Conservation (phyloP, 2,329 filamentous ascomycete genomes). For the Rachicladosporium sp. region DNA sequence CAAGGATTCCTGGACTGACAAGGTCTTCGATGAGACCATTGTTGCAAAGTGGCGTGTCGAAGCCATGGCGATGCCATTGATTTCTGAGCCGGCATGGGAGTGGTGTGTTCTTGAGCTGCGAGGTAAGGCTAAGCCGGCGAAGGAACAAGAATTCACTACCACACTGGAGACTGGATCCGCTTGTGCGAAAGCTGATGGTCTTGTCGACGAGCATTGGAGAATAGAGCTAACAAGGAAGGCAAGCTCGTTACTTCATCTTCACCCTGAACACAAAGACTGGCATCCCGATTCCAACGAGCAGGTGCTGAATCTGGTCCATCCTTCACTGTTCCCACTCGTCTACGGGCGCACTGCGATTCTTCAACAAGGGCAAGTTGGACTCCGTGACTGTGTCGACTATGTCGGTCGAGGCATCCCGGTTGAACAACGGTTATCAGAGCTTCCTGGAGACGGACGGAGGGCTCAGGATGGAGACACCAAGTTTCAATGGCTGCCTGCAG, state of each 20-base stretch:
- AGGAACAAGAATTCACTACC: slow-evolving; percentile 29
- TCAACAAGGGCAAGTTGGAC: slow-evolving; percentile 15
- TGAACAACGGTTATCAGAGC: no score
- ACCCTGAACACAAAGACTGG: slow-evolving; percentile 35
- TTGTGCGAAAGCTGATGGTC: slow-evolving; percentile 42
- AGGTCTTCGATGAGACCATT: background rate
- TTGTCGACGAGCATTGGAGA: slow-evolving; percentile 21
- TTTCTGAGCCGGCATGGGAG: slow-evolving; percentile 17
- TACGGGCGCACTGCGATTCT: slow-evolving; percentile 39
- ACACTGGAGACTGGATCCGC: slow-evolving; percentile 34
- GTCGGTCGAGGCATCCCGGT: slow-evolving; percentile 18
- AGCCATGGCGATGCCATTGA: background rate
- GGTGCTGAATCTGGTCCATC: slow-evolving; percentile 52
- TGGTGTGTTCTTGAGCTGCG: slow-evolving; percentile 30
- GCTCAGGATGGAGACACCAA: background rate
- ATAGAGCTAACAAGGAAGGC: background rate
- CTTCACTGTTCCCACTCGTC: slow-evolving; percentile 49
- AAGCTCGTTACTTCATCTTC: slow-evolving; percentile 1
- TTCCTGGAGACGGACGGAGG: no score
- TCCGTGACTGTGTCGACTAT: slow-evolving; percentile 21
- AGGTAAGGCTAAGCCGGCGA: slow-evolving; percentile 37
- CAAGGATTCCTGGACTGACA: background rate
- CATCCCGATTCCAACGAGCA: slow-evolving; percentile 45
- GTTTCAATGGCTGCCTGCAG: slow-evolving; percentile 21
- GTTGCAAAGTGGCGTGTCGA: background rate